These are phyloP conservation scores for Mucor plumbeus DNA, from an alignment of 371 early-diverging fungal genomes.

Conservation along the genomic window DNA sequence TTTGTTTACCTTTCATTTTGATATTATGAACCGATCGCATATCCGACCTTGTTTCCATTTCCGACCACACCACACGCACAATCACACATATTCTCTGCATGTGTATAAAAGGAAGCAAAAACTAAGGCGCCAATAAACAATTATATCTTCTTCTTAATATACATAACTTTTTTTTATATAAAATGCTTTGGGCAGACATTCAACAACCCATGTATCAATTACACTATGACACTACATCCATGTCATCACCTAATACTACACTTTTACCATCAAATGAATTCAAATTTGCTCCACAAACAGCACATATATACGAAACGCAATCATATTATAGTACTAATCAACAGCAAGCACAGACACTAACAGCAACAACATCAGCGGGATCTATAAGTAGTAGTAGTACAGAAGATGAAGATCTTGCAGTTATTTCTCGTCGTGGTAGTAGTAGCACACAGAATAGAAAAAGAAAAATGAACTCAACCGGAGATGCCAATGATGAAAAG, in stretches of 20 bases:
- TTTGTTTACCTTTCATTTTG: background rate
- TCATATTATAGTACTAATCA: background rate
- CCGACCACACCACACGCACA: background rate
- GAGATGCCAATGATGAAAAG: constrained; percentile 63
- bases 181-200: constrained; percentile 25
- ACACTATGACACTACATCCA: background rate
- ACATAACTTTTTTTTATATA: background rate
- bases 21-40: constrained; percentile 15
- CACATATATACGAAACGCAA: background rate
- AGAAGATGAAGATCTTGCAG: constrained; percentile 4
- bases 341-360: constrained; percentile 3
- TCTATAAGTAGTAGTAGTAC: constrained; percentile 2
- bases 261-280: background rate
- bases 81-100: background rate
- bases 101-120: background rate
- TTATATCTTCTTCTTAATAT: background rate
- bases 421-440: background rate
- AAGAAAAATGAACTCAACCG: background rate
- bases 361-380: background rate
- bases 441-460: background rate
- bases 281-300: constrained; percentile 2
- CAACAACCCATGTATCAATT: constrained; percentile 16
- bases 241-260: background rate
- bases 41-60: constrained; percentile 18
- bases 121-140: too few species aligned